These are phyloP conservation scores for Sugiyamaella neomexicana DNA, from an alignment of 1,139 yeast species.

Conservation along the genomic window DNA sequence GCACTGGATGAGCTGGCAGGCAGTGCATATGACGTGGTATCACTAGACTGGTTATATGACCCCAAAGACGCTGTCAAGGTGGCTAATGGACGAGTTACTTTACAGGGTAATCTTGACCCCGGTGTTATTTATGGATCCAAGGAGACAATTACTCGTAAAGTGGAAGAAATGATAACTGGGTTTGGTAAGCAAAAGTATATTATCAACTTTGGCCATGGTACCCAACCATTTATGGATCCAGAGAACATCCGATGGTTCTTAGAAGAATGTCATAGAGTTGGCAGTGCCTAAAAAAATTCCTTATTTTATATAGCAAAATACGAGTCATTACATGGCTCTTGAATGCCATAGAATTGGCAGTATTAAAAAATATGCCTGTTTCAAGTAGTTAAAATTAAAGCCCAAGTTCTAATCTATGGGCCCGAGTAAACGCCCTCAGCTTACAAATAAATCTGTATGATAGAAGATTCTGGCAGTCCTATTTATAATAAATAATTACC, in stretches of 20 bases:
- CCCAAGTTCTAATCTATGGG: too few species aligned
- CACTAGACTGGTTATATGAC: constrained; percentile 87
- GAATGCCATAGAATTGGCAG: constrained; percentile 82
- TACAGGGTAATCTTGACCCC: constrained; percentile 96
- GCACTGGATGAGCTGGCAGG: constrained; percentile 84
- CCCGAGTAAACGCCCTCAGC: too few species aligned
- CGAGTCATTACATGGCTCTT: too few species aligned
- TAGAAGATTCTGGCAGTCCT: not conserved
- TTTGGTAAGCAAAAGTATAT: constrained; percentile 91
- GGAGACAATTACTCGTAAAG: constrained; percentile 75
- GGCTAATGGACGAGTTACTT: constrained; percentile 74
- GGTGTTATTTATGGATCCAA: constrained; percentile 90
- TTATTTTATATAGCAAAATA: too few species aligned
- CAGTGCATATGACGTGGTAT: constrained; percentile 82
- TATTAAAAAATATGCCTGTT: not conserved
- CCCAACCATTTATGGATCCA: constrained; percentile 96
- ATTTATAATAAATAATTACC: not conserved
- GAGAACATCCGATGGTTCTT: constrained; percentile 81
- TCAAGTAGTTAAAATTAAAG: too few species aligned
- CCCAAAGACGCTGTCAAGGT: constrained; percentile 83
- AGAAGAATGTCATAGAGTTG: constrained; percentile 82
- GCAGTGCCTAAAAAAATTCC: constrained; percentile 41
- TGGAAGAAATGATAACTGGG: constrained; percentile 81
- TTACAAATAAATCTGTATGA: too few species aligned
- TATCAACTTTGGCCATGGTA: constrained; percentile 95